Evolutionary conservation across 75 land plant species (phyloP), one percentile per base, ranked within the genome.

Genomic region (Larix kaempferi): DNA sequence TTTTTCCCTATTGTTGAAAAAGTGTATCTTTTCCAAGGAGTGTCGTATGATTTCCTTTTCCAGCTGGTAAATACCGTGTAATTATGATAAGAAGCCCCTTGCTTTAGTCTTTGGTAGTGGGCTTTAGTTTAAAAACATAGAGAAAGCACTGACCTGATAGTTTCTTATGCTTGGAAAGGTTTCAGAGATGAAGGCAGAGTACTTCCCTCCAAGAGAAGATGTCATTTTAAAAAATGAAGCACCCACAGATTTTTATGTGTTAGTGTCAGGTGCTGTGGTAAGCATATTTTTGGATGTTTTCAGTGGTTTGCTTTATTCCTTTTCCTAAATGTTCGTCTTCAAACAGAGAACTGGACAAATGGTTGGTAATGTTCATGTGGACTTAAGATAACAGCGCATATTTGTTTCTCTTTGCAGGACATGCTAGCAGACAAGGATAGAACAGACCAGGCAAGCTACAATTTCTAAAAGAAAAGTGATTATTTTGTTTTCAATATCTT

Each of bases 171-270:
- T 62, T 27, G n/a, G 54, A n/a, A 23, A 89, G 91, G 91, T 89
- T 26, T 80, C 91, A 14, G 90, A 89, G 77, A 89, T 89, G 91
- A 89, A 83, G 80, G 89, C 87, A 35, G 91, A 89, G 74, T 89
- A 88, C 62, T 88, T 82, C 60, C 89, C 90, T 49, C 91, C 91
- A 25, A 78, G 79, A 59, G 91, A 87, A 44, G 91, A 89, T 65
- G 80, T 89, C 76, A 89, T 85, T 66, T 77, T 89, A 60, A 78
- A 85, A 54, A 92, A 92, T 78, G 94, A 92, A 77, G 88, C 90
- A 57, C 94, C 94, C 13, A 84, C 94, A 56, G 90, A 82, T 35
- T 88, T 92, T 56, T 92, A 92, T 78, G 82, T 92, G 5, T 57
- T 92, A 22, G 85, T 90, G 6, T 76, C 85, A 27, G 92, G 94